Base-by-base conservation (phyloP, 345 rosid species). In the Viola odorata region DNA sequence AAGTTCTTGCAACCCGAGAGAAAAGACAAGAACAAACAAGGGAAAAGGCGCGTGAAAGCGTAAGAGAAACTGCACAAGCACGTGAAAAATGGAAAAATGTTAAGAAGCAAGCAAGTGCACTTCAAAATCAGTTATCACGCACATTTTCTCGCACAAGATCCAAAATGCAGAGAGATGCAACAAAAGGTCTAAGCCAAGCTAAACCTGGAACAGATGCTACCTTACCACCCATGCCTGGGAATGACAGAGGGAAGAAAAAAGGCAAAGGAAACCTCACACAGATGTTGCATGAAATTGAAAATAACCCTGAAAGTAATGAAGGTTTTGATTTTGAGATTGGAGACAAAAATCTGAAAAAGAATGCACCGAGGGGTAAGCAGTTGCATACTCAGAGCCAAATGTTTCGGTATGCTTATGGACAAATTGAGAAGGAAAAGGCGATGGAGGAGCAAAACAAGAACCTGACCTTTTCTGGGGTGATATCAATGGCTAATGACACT, bases 301-400 rank as follows among this genome's bases (percentile, higher is more conserved):
- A 70, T 45, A 81, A 90, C 68, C 97, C 95, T 40, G 92, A 77
- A 17, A 77, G 81, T 60, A 49, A 77, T 52, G 86, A 77, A 54
- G 97, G 97, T 6, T 84, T 94, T 75, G 78, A 86, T 61, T 49
- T 88, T 12, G 88, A 90, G 70, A 88, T 86, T 52, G 99, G 96
- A 58, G 95, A 88, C 62, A 85, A 84, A 72, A 80, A 81, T 61
- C 48, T 75, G 0, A 91, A 83, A 64, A 88, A 81, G 74, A 62
- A 82, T 56, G 80, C 87, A 62, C 96, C 96, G 9, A 91, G 61
- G 79, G 94, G 96, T 8, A 95, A 86, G 73, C 61, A 78, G 9
- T 69, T 90, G 76, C 97, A 91, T 72, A 86, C 96, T 3, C 95
- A 91, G 66, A 95, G 99, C 67, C 97, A 95, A 77, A 91, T 91